Evolutionary conservation across 495 filamentous ascomycete genomes (phyloP), one percentile per base, ranked within the genome.

Genomic region (Clavariopsis aquatica): DNA sequence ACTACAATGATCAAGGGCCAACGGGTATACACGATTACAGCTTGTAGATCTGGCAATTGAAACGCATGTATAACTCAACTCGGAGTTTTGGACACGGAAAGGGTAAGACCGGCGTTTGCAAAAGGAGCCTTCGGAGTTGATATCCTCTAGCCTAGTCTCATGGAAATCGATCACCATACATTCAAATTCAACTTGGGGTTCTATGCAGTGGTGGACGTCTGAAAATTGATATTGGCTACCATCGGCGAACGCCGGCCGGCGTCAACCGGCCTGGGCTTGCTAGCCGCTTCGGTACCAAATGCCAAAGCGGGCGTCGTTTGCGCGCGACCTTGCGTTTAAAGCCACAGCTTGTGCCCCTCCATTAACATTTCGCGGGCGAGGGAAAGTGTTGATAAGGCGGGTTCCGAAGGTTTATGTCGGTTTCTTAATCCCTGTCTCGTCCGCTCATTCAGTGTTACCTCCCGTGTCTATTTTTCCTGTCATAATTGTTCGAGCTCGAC

Each of bases 1-100:
- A 91, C 70, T 93, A 91, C 74, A 93, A 93, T 74, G 89, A 92
- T 71, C 79, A 84, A 36, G 89, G 89, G 1, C 89, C 89, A 0
- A 79, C 78, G 5, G 87, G 84, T 13, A 89, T 92, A 60, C 87
- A 90, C 68, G 73, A 78, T 60, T 76, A 71, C 55, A 69, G 62
- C 43, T 29, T 75, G 34, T 76, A 61, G 57, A 23, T 6, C 38
- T 3, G 38, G n/a, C n/a, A n/a, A 10, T 2, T 43, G n/a, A 3
- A 43, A 43, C 38, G 20, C 17, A 6, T 31, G 43, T 56, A 55
- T 56, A 63, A 51, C 60, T 13, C 12, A n/a, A 17, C 12, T 43
- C 24, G 51, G 24, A 31, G 27, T 53, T 53, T 19, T 7, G 8
- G 47, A 22, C 20, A 29, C 26, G 20, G 49, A 41, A 28, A 47